Conservation (phyloP, 352 stramenopile species). For the Globisporangium cylindrosporum region DNA sequence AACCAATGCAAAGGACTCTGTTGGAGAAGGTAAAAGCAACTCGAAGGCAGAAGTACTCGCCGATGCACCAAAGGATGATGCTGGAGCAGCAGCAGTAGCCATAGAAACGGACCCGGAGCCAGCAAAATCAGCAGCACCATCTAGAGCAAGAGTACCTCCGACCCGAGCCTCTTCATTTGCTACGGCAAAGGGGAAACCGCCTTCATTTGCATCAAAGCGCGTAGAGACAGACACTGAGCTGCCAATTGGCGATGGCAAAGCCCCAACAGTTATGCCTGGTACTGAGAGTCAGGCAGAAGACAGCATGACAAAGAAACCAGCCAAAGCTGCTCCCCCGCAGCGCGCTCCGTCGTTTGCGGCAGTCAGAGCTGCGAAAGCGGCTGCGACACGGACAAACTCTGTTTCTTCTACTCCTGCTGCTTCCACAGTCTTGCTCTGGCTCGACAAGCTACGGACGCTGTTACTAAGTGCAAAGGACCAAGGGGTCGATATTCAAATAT, state of each 20-base stretch:
- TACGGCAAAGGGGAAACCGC: conserved; percentile 14
- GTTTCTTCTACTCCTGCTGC: neutral
- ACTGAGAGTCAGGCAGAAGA: conserved; percentile 9
- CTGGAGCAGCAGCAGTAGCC: neutral
- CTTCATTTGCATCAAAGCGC: conserved; percentile 16
- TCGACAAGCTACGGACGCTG: conserved; percentile 46
- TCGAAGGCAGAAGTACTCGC: neutral
- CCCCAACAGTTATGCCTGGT: neutral
- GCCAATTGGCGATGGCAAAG: neutral
- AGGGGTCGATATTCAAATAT: conserved; percentile 45
- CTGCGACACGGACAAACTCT: neutral
- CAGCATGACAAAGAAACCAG: conserved; percentile 8
- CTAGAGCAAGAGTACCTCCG: conserved; percentile 8
- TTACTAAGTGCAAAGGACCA: conserved; percentile 39
- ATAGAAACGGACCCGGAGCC: neutral
- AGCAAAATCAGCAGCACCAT: neutral
- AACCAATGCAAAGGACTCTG: neutral
- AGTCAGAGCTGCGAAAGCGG: conserved; percentile 22
- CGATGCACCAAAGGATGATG: too few relatives aligned
- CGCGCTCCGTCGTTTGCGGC: conserved; percentile 31
- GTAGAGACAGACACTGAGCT: conserved; percentile 20
- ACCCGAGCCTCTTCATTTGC: conserved; percentile 24
- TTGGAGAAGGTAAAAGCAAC: neutral
- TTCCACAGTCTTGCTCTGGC: conserved; percentile 13
- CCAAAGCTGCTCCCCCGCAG: neutral